Evolutionary conservation across 2,329 filamentous ascomycete genomes (phyloP).

Genomic region (Colletotrichum noveboracense): DNA sequence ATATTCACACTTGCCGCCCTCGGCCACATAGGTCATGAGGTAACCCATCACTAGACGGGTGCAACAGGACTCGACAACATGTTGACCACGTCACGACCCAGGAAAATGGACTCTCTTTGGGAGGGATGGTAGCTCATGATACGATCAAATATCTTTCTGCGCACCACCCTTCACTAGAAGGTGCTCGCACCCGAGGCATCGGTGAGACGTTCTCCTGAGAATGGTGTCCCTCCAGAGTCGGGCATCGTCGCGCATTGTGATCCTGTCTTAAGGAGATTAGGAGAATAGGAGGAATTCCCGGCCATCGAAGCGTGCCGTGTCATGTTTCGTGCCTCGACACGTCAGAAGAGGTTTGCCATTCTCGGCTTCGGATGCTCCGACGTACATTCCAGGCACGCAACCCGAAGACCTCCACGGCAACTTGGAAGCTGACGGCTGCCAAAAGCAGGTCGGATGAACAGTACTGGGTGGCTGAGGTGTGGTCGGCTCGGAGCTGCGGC

Average conservation of each 20-base stretch:
- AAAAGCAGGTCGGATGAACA: not conserved
- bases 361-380: conserved; percentile 1
- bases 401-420: not conserved
- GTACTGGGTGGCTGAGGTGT: not conserved
- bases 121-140: not conserved
- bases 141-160: not conserved
- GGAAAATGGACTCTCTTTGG: not conserved
- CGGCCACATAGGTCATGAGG: not conserved
- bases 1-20: not conserved
- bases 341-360: conserved; percentile 12
- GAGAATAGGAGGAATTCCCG: conserved; percentile 11
- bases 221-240: not conserved
- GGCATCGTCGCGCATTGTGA: not conserved
- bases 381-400: not conserved
- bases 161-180: not conserved
- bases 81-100: conserved; percentile 5
- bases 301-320: not conserved
- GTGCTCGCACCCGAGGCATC: not conserved
- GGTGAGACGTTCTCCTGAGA: not conserved
- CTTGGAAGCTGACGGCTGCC: not conserved
- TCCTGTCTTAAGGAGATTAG: conserved; percentile 19
- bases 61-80: conserved; percentile 13
- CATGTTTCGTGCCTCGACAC: conserved; percentile 4
- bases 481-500: not conserved
- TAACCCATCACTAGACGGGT: conserved; percentile 2